Evolutionary conservation across 768 basidiomycete genomes (phyloP).

Genomic region (Mycena venus): DNA sequence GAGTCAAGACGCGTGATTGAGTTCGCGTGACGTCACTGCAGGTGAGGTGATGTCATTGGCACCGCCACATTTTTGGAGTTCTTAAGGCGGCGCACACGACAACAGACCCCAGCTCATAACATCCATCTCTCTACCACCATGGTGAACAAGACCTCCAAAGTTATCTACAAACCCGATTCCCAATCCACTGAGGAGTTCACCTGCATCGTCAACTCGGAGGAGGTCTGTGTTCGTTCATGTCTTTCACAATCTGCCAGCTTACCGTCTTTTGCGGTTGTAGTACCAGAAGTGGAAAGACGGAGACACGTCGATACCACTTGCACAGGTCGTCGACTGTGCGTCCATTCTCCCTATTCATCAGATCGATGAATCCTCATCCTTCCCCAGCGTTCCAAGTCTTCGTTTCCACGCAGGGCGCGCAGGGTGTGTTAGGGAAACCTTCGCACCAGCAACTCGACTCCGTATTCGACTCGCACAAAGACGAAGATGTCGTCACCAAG

Average conservation of each 20-base stretch:
- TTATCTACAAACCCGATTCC: constrained; percentile 77
- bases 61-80: background rate
- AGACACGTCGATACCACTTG: no score
- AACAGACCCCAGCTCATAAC: constrained; percentile 25
- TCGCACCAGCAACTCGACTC: constrained; percentile 89
- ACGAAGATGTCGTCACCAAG: constrained; percentile 69
- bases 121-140: constrained; percentile 30
- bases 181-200: constrained; percentile 81
- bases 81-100: background rate
- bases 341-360: constrained; percentile 9
- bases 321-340: constrained; percentile 92
- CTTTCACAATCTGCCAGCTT: constrained; percentile 22
- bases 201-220: constrained; percentile 72
- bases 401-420: constrained; percentile 78
- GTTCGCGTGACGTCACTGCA: constrained; percentile 3
- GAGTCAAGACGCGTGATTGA: background rate
- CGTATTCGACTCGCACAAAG: constrained; percentile 74
- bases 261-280: constrained; percentile 49
- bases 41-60: background rate
- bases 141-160: constrained; percentile 69
- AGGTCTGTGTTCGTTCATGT: constrained; percentile 59
- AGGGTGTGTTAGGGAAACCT: constrained; percentile 78
- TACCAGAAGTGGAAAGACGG: constrained; percentile 84
- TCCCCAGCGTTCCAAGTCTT: constrained; percentile 79
- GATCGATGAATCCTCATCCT: background rate